Percentiles rank a stretch among this genome's conserved stretches.
These are phyloP conservation scores for Arthrocladium fulminans DNA, from an alignment of 2,329 filamentous ascomycete species.

Conservation along the genomic window DNA sequence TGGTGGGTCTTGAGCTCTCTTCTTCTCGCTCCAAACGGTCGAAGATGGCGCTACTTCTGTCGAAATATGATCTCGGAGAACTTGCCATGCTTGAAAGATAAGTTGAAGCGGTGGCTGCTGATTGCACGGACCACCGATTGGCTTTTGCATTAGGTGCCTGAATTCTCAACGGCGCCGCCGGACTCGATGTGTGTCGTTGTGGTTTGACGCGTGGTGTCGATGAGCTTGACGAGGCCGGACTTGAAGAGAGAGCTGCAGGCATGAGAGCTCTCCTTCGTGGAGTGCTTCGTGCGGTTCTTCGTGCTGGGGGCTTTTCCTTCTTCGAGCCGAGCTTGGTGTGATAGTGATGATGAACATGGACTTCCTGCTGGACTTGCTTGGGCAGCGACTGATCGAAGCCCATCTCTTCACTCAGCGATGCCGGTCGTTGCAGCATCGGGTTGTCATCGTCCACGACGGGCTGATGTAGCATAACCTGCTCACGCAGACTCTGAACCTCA, in stretches of 20 bases:
- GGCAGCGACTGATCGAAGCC: constrained; percentile 37
- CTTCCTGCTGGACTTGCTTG: constrained; percentile 54
- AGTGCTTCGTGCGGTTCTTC: constrained; percentile 28
- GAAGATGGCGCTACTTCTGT: constrained; percentile 65
- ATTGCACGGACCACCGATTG: constrained; percentile 59
- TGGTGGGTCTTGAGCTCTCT: constrained; percentile 66
- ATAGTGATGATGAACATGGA: constrained; percentile 94
- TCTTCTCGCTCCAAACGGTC: constrained; percentile 57
- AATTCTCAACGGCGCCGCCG: constrained; percentile 31
- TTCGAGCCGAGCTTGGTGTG: constrained; percentile 48
- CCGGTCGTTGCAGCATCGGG: constrained; percentile 27
- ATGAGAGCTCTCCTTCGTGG: constrained; percentile 22
- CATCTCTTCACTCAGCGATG: constrained; percentile 64
- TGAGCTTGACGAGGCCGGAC: constrained; percentile 22
- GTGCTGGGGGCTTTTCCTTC: constrained; percentile 48
- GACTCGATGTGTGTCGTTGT: constrained; percentile 22
- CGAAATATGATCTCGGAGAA: constrained; percentile 64
- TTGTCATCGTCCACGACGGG: constrained; percentile 41
- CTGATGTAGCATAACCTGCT: constrained; percentile 72
- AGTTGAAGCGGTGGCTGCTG: constrained; percentile 52
- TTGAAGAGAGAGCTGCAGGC: constrained; percentile 14
- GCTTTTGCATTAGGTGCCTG: constrained; percentile 46
- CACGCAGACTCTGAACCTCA: constrained; percentile 77
- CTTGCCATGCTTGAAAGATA: constrained; percentile 65
- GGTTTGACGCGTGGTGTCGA: constrained; percentile 29